Conservation (phyloP, 2,329 filamentous ascomycete species). For the Fusarium ramigenum region DNA sequence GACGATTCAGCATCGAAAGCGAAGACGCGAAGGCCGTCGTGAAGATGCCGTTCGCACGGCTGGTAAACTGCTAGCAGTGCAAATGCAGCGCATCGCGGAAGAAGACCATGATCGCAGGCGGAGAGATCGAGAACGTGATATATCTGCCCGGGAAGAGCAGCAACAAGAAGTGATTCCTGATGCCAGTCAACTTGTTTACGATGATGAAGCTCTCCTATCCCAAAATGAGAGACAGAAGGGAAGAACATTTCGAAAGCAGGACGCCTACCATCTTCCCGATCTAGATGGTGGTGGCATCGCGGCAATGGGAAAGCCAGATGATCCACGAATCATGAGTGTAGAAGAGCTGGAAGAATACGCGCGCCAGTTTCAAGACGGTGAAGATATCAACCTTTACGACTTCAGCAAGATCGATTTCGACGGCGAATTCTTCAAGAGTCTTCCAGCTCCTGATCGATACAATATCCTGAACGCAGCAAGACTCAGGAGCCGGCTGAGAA, state of each 20-base stretch:
- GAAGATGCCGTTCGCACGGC: slow-evolving; percentile 95
- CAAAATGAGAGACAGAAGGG: slow-evolving; percentile 77
- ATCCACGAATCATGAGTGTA: slow-evolving; percentile 95
- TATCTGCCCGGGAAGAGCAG: slow-evolving; percentile 51
- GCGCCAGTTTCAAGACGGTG: slow-evolving; percentile 87
- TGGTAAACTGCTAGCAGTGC: slow-evolving; percentile 88
- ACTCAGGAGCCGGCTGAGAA: slow-evolving; percentile 85
- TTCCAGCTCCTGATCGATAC: slow-evolving; percentile 91
- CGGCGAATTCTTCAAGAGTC: slow-evolving; percentile 90
- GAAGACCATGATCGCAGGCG: slow-evolving; percentile 79
- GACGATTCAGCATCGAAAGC: slow-evolving; percentile 83
- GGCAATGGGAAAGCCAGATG: slow-evolving; percentile 88
- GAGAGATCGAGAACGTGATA: slow-evolving; percentile 55
- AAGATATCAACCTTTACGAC: slow-evolving; percentile 92
- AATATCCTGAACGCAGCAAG: slow-evolving; percentile 97
- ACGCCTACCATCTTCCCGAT: slow-evolving; percentile 94
- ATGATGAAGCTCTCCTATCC: slow-evolving; percentile 86
- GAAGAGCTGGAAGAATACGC: slow-evolving; percentile 96
- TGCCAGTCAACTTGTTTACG: slow-evolving; percentile 80
- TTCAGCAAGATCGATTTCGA: slow-evolving; percentile 99
- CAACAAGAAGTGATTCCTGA: slow-evolving; percentile 75
- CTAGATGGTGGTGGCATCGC: slow-evolving; percentile 79
- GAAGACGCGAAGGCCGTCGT: slow-evolving; percentile 83
- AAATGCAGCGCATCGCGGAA: slow-evolving; percentile 91
- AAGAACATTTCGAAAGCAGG: slow-evolving; percentile 87